These are phyloP conservation scores for Ogataea neopini DNA, from an alignment of 805 yeast genomes.

Conservation along the genomic window DNA sequence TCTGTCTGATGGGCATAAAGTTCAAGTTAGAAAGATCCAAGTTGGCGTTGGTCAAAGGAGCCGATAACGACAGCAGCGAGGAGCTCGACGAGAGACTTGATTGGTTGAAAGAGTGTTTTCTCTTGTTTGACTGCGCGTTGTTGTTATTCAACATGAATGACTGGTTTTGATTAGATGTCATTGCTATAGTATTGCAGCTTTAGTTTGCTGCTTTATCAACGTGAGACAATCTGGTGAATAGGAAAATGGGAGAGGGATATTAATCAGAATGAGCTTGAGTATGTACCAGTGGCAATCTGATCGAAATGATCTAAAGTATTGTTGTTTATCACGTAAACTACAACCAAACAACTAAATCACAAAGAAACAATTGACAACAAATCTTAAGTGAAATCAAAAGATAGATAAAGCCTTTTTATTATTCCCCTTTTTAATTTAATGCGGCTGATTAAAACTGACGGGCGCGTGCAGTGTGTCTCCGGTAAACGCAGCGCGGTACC, in stretches of 20 bases:
- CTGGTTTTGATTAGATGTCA: constrained; percentile 16
- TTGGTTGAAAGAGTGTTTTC: constrained; percentile 19
- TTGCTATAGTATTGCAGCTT: neutral
- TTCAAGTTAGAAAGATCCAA: constrained; percentile 15
- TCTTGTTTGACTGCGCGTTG: constrained; percentile 15
- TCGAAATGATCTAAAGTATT: neutral
- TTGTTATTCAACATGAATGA: constrained; percentile 20
- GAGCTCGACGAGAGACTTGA: constrained; percentile 22
- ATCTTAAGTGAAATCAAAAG: neutral
- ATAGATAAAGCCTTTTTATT: constrained; percentile 6
- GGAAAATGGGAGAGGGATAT: neutral
- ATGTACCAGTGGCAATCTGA: too few species aligned
- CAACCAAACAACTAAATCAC: neutral
- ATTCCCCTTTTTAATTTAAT: constrained; percentile 4
- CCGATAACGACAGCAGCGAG: constrained; percentile 14
- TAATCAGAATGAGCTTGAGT: neutral
- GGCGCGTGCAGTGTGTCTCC: constrained; percentile 2
- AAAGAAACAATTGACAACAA: neutral
- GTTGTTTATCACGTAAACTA: neutral
- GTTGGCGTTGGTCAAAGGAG: constrained; percentile 17
- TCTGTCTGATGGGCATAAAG: constrained; percentile 9
- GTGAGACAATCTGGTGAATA: too few species aligned
- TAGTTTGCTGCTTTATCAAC: neutral
- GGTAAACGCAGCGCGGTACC: neutral
- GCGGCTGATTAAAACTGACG: constrained; percentile 1